Base-by-base conservation (phyloP, 345 rosid genomes). In the Citrus maxima region DNA sequence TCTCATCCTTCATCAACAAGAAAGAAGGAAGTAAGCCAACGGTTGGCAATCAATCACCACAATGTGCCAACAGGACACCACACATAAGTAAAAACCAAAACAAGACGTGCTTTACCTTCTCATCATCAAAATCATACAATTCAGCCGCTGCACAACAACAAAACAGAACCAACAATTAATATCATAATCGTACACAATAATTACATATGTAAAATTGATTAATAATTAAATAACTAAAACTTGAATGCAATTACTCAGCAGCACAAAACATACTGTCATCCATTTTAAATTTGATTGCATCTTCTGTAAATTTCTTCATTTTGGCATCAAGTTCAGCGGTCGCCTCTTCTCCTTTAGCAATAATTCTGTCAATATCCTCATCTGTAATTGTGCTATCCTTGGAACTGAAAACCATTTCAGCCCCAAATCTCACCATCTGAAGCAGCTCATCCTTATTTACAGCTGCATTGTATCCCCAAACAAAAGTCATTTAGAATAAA, bases 351-450 rank as follows among this genome's bases (percentile, higher is more conserved):
- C 99, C 98, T 90, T 92, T 95, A 51, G 99, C 99, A 82, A 95
- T 90, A 81, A 95, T 93, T 89, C 99, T 92, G 81, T 95, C 98
- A 73, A 95, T 91, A 75, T 95, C 99, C 87, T 95, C 99, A 84
- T 95, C 98, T 12, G 98, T 93, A 56, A 95, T 93, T 46, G 98
- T 93, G 87, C 97, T 95, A 79, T 95, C 99, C 89, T 95, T 95
- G 73, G 97, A 95, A 86, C 97, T 96, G 84, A 96, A 96, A 84
- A 96, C 99, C 99, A 96, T 91, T 83, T 96, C 99, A 82, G 98
- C 99, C 78, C 98, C 99, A 87, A 90, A 96, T 82, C 99, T 90
- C 84, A 96, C 99, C 99, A 96, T 95, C 82, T 95, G 99, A 83
- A 96, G 99, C 83, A 94, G 89, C 85, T 96, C 99, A 90, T 96